Percentiles rank a stretch among this genome's conserved stretches.
These are phyloP conservation scores for Phytophthora palmivora DNA, from an alignment of 352 stramenopile species.

Conservation along the genomic window DNA sequence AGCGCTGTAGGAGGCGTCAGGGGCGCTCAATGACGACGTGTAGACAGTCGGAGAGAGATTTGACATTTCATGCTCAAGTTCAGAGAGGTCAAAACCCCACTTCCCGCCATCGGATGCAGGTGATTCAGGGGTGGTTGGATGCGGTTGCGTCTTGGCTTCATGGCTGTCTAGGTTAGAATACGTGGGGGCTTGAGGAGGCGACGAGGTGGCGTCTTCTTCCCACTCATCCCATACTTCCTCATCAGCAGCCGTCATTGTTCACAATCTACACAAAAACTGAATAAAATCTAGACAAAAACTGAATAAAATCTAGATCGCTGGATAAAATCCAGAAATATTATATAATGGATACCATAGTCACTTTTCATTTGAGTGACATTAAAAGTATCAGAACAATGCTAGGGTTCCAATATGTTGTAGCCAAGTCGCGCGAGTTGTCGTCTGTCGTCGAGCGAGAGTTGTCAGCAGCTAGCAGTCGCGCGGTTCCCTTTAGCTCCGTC, in stretches of 20 bases:
- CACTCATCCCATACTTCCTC: constrained; percentile 58
- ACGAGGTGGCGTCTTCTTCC: constrained; percentile 37
- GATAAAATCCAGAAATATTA: too few species aligned
- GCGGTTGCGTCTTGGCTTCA: constrained; percentile 17
- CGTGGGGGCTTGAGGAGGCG: background rate
- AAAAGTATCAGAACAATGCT: constrained; percentile 42
- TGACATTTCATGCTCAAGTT: constrained; percentile 51
- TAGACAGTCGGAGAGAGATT: constrained; percentile 27
- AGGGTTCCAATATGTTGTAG: constrained; percentile 77
- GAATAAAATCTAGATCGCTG: too few species aligned
- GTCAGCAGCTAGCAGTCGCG: constrained; percentile 27
- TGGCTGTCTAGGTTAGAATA: background rate
- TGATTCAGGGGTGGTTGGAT: constrained; percentile 4
- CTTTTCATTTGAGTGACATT: constrained; percentile 20
- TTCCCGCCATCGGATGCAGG: constrained; percentile 12
- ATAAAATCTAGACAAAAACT: too few species aligned
- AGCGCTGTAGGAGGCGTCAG: background rate
- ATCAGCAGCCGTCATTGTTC: constrained; percentile 19
- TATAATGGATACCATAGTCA: too few species aligned
- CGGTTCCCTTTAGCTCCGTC: constrained; percentile 9
- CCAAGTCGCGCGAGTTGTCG: constrained; percentile 78
- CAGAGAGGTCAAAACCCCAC: constrained; percentile 47
- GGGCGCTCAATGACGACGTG: constrained; percentile 5
- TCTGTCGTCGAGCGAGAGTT: constrained; percentile 62
- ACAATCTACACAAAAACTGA: background rate